Percentiles rank a stretch among this genome's conserved stretches.
phyloP scores from a whole-genome alignment of 495 filamentous ascomycete species.

The Schizothecium vesticola region DNA sequence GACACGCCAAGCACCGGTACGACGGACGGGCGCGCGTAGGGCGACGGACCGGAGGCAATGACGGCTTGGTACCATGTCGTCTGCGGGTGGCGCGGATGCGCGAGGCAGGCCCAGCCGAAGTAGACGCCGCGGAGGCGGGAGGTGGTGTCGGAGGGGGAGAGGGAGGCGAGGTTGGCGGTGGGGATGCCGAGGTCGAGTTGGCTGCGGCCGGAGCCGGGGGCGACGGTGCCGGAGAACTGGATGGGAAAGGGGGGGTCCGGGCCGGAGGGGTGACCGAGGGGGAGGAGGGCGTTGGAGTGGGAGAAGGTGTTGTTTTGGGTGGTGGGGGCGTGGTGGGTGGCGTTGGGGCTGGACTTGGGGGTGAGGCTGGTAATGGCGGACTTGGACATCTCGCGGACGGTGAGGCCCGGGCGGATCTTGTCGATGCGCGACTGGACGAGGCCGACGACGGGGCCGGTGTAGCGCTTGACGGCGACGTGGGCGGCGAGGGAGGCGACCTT shows the following conservation, averaged over 20 bases:
- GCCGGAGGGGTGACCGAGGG: slow-evolving; percentile 37
- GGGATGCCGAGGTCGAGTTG: slow-evolving; percentile 28
- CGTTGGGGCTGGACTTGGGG: neutral
- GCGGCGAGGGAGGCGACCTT: slow-evolving; percentile 52
- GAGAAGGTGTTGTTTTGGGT: neutral
- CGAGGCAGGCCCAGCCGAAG: slow-evolving; percentile 55
- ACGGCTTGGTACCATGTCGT: slow-evolving; percentile 49
- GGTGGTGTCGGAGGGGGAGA: slow-evolving; percentile 40
- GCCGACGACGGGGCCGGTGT: slow-evolving; percentile 44
- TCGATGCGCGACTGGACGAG: slow-evolving; percentile 38
- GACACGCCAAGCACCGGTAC: slow-evolving; percentile 35
- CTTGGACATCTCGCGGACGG: slow-evolving; percentile 25
- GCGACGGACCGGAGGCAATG: slow-evolving; percentile 45
- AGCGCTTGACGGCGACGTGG: slow-evolving; percentile 40
- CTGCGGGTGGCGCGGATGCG: slow-evolving; percentile 12
- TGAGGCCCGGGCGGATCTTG: slow-evolving; percentile 40
- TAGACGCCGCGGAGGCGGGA: slow-evolving; percentile 54
- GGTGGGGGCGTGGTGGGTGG: neutral
- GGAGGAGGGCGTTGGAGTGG: neutral
- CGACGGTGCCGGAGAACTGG: slow-evolving; percentile 43
- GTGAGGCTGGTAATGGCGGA: slow-evolving; percentile 16
- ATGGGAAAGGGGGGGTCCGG: slow-evolving; percentile 56
- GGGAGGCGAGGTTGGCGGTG: slow-evolving; percentile 38
- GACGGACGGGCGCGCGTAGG: slow-evolving; percentile 33
- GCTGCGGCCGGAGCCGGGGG: slow-evolving; percentile 29